Conservation (phyloP, 2,329 filamentous ascomycete species). For the Thielaviopsis musarum region DNA sequence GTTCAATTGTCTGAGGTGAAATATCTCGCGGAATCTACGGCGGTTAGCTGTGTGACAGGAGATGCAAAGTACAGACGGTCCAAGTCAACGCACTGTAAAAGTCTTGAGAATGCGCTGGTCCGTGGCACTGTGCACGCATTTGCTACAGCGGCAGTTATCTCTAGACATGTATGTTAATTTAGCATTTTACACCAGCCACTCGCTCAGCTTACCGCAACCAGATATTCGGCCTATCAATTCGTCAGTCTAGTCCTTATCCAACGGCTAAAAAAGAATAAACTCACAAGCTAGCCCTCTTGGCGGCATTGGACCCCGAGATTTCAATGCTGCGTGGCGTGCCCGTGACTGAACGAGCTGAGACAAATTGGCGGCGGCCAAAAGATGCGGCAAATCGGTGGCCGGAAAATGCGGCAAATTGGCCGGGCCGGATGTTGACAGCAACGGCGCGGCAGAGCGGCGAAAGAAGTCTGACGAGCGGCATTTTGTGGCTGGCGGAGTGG, state of each 20-base stretch:
- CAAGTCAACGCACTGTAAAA: constrained; percentile 19
- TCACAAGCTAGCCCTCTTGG: constrained; percentile 5
- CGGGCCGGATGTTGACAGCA: not conserved
- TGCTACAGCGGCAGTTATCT: constrained; percentile 27
- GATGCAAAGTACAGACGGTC: not conserved
- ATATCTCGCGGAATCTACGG: constrained; percentile 20
- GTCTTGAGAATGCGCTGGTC: constrained; percentile 27
- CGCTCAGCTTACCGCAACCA: constrained; percentile 7
- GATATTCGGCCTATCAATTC: constrained; percentile 5
- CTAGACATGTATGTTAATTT: constrained; percentile 14
- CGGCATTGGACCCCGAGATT: not conserved
- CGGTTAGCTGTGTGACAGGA: not conserved
- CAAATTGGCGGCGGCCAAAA: not conserved
- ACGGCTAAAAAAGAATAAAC: not conserved
- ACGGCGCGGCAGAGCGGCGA: not conserved
- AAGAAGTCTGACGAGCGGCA: not conserved
- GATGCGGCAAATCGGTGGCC: too few relatives aligned
- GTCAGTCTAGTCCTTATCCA: not conserved
- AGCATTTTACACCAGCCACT: not conserved
- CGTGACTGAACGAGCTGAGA: not conserved
- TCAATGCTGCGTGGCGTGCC: not conserved
- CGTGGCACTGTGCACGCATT: constrained; percentile 26
- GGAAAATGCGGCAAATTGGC: not conserved
- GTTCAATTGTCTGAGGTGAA: constrained; percentile 16
- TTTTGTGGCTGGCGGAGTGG: too few relatives aligned